Base-by-base conservation (phyloP, 345 rosid species). In the Stellera chamaejasme region DNA sequence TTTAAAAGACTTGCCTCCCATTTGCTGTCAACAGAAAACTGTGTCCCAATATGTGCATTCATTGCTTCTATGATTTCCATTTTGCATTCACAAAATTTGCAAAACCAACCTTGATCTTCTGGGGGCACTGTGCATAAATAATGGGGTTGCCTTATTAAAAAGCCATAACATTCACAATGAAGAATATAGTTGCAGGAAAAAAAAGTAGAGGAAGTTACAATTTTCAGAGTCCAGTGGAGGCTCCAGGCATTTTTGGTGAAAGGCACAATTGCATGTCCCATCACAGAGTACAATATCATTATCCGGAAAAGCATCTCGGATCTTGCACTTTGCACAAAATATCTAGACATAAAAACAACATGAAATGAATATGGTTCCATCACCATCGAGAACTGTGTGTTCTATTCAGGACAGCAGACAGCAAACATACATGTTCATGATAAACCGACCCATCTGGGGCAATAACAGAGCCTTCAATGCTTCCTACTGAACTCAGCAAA, bases 101-200 rank as follows among this genome's bases (percentile, higher is more conserved):
- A 93, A 70, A 82, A 90, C 96, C 99, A 93, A 69, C 99, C 92
- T 64, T 87, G 96, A 60, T 87, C 99, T 70, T 90, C 92, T 27
- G 95, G 95, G 61, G 99, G 99, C 55, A 93, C 97, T 93, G 82
- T 72, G 72, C 50, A 70, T 62, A 23, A 64, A 43, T 45, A 73
- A 65, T 63, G 45, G 54, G 58, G 63, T 26, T 51, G 59, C 53
- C 62, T 70, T 58, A 65, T 10, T 61, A 62, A 53, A 25, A 54
- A 52, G n/a, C 65, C 52, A 61, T 27, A 50, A 42, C 23, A 47
- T 53, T 59, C 56, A 48, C 11, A 56, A 23, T 15, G 19, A 48
- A 47, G 46, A 45, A 45, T 23, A 56, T 53, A 45, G 11, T 52
- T 27, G 43, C 45, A 45, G 28, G n/a, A n/a, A n/a, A 42, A 26